Evolutionary conservation across 768 basidiomycete species (phyloP), one percentile per base, ranked within the genome.

Genomic region (Tricholoma terreum): DNA sequence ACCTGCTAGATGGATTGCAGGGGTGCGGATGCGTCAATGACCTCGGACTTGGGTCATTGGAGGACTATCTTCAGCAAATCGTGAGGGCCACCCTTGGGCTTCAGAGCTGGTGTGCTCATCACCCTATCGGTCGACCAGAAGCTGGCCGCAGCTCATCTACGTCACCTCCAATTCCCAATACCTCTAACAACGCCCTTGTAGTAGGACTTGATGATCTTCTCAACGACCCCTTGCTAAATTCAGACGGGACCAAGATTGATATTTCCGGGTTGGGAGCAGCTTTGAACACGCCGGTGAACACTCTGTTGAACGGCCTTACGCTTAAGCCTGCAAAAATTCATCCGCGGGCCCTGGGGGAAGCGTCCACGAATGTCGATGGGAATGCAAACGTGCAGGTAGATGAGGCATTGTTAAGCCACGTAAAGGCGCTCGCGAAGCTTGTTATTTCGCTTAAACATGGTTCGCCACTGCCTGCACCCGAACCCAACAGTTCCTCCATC

Each of bases 191-290:
- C 27, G 48, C 48, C 21, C n/a, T 50, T 11, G 27, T 30, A 6
- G 12, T 50, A 8, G 48, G 17, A 10, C 27, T 50, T 19, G 48
- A 50, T 10, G 48, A 6, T 15, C 24, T 50, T 12, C 48, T 50
- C 9, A 17, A 50, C 6, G 10, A 1, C 14, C 17, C 27, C 34
- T 9, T 9, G 8, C 8, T 35, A 35, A 14, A 14, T 5, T 35
- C 34, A 35, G 3, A 35, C 12, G 34, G 34, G 3, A 6, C 31
- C 11, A 52, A 65, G 5, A 54, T 61, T 5, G 57, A 46, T 9
- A 63, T 67, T 19, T 61, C 58, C 40, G 65, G 67, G 30, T 54
- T 71, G 1, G 65, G 63, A 2, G 43, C 63, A 14, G 58, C 55
- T 3, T 15, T 63, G 21, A 59, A 58, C 50, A 50, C 30, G n/a